A percentile compares a stretch with the other conserved stretches of the same genome.
Conservation (phyloP, 495 filamentous ascomycete species). For the Podospora comata region DNA sequence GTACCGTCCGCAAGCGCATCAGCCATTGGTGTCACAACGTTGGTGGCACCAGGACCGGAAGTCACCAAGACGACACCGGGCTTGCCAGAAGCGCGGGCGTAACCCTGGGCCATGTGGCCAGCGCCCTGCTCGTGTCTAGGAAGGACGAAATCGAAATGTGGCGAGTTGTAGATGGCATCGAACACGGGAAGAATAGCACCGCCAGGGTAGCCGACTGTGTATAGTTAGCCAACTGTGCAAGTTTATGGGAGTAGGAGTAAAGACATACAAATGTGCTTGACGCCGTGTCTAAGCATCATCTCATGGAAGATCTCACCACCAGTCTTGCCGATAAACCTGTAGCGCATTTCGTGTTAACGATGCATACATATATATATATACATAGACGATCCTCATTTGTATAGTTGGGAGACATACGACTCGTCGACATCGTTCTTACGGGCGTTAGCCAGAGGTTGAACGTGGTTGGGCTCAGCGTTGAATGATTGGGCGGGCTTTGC, state of each 20-base stretch:
- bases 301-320: slow-evolving; percentile 98
- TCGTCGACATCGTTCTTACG: slow-evolving; percentile 69
- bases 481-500: slow-evolving; percentile 67
- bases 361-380: slow-evolving; percentile 16
- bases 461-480: slow-evolving; percentile 56
- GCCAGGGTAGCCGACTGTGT: slow-evolving; percentile 65
- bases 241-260: slow-evolving; percentile 9
- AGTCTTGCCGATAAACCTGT: slow-evolving; percentile 86
- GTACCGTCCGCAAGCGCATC: slow-evolving; percentile 77
- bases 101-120: slow-evolving; percentile 79
- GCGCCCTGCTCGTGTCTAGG: slow-evolving; percentile 78
- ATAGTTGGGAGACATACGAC: slow-evolving; percentile 49
- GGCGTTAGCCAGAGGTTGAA: slow-evolving; percentile 66
- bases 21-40: slow-evolving; percentile 75
- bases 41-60: slow-evolving; percentile 75
- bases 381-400: slow-evolving; percentile 7
- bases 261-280: slow-evolving; percentile 85
- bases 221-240: slow-evolving; percentile 23
- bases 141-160: slow-evolving; percentile 72
- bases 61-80: slow-evolving; percentile 77
- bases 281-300: slow-evolving; percentile 92
- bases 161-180: slow-evolving; percentile 78
- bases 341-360: slow-evolving; percentile 28
- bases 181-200: slow-evolving; percentile 82
- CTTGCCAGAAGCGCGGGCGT: slow-evolving; percentile 69